These are phyloP conservation scores for Pichia occidentalis DNA, from an alignment of 805 yeast genomes.

Conservation along the genomic window DNA sequence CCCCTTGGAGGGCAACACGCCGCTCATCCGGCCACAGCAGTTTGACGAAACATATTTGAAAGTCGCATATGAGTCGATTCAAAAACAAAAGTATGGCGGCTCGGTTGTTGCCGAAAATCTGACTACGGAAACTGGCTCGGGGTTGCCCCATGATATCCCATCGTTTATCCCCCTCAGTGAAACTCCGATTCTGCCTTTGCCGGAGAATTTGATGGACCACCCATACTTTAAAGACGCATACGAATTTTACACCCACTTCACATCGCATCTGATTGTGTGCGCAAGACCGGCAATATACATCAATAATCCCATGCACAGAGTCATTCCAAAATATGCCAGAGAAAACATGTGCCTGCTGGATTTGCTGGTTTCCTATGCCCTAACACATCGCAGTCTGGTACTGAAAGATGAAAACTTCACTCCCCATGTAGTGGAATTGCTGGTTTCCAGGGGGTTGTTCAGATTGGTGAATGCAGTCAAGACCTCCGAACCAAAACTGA, in stretches of 20 bases:
- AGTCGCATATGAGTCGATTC: too few relatives aligned
- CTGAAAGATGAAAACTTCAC: conserved; percentile 8
- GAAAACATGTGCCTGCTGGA: conserved; percentile 48
- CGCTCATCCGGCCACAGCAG: too few relatives aligned
- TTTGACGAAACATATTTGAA: too few relatives aligned
- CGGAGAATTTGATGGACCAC: conserved; percentile 52
- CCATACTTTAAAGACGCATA: conserved; percentile 54
- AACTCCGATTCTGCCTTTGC: conserved; percentile 37
- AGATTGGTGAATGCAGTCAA: neutral
- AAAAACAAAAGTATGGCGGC: too few relatives aligned
- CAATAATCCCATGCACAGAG: conserved; percentile 59
- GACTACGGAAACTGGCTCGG: neutral
- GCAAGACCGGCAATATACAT: conserved; percentile 50
- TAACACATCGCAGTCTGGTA: conserved; percentile 30
- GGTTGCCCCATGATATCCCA: neutral
- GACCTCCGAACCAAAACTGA: neutral
- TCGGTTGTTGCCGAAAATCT: neutral
- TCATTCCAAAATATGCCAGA: conserved; percentile 62
- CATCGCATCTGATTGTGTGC: conserved; percentile 56
- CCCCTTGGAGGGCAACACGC: too few relatives aligned
- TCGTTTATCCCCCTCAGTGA: conserved; percentile 3
- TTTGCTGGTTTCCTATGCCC: conserved; percentile 43
- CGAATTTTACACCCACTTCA: conserved; percentile 54
- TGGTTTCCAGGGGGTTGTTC: conserved; percentile 8
- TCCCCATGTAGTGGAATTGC: conserved; percentile 3